These are phyloP conservation scores for Lactarius indigo DNA, from an alignment of 768 basidiomycete species.

Conservation along the genomic window DNA sequence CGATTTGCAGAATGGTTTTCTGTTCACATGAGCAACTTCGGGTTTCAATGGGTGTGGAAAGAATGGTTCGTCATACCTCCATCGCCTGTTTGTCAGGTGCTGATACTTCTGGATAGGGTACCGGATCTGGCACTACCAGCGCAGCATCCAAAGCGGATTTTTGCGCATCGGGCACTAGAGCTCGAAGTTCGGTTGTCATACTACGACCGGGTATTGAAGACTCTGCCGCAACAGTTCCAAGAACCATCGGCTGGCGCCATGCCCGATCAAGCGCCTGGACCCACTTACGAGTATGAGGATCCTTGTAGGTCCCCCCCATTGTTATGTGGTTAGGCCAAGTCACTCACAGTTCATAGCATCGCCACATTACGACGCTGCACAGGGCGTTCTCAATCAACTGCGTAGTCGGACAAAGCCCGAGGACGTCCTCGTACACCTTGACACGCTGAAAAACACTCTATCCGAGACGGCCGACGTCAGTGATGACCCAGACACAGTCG, in stretches of 20 bases:
- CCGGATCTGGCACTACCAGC: slow-evolving; percentile 71
- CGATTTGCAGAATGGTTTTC: slow-evolving; percentile 95
- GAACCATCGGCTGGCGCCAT: slow-evolving; percentile 59
- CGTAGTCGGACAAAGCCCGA: slow-evolving; percentile 78
- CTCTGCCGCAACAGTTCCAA: slow-evolving; percentile 81
- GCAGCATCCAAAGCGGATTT: slow-evolving; percentile 83
- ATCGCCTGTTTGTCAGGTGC: slow-evolving; percentile 3
- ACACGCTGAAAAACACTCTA: slow-evolving; percentile 62
- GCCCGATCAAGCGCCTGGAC: slow-evolving; percentile 67
- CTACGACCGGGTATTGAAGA: slow-evolving; percentile 87
- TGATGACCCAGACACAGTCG: slow-evolving; percentile 60
- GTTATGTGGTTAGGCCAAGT: not conserved
- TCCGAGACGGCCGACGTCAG: slow-evolving; percentile 57
- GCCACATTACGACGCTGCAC: slow-evolving; percentile 76
- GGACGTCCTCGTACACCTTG: slow-evolving; percentile 73
- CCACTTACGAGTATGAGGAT: slow-evolving; percentile 81
- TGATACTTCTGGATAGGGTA: slow-evolving; percentile 52
- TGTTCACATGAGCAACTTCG: slow-evolving; percentile 95
- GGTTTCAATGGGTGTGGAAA: slow-evolving; percentile 98
- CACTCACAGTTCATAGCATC: slow-evolving; percentile 45
- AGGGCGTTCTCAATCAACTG: slow-evolving; percentile 72
- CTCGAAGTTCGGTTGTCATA: slow-evolving; percentile 90
- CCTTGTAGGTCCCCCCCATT: slow-evolving; percentile 45
- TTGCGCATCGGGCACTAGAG: slow-evolving; percentile 83
- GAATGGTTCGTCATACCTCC: slow-evolving; percentile 69